These are phyloP conservation scores for Dichotomopilus funicola DNA, from an alignment of 2,329 filamentous ascomycete genomes.

Conservation along the genomic window DNA sequence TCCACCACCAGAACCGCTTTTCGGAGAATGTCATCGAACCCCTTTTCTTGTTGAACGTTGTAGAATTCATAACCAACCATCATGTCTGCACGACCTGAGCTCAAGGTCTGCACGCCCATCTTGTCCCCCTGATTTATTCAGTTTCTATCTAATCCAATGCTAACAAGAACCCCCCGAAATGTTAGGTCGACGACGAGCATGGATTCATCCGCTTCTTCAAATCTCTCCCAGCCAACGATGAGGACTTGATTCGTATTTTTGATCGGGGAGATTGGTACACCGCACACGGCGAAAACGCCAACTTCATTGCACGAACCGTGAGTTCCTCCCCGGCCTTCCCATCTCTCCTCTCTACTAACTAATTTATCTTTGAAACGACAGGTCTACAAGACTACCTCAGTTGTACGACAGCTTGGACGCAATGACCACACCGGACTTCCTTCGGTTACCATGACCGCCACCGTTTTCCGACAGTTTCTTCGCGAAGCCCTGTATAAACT, in stretches of 20 bases:
- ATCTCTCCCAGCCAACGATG: slow-evolving; percentile 63
- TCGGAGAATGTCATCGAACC: slow-evolving; percentile 4
- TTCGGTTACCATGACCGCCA: slow-evolving; percentile 92
- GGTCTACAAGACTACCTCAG: slow-evolving; percentile 97
- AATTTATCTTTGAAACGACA: slow-evolving; percentile 27
- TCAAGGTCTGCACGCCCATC: slow-evolving; percentile 48
- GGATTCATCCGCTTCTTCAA: slow-evolving; percentile 97
- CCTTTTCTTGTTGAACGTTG: not conserved
- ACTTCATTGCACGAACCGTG: slow-evolving; percentile 73
- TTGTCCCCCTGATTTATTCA: not conserved
- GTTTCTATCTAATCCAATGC: slow-evolving; percentile 7
- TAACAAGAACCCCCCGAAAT: slow-evolving; percentile 28
- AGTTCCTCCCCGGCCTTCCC: slow-evolving; percentile 19
- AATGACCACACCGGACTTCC: slow-evolving; percentile 77
- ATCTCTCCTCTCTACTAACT: not conserved
- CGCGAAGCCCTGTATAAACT: slow-evolving; percentile 88
- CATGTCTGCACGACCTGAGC: slow-evolving; percentile 66
- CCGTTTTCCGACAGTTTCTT: slow-evolving; percentile 91
- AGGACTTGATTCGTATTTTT: slow-evolving; percentile 81
- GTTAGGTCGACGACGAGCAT: slow-evolving; percentile 81
- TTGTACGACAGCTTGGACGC: slow-evolving; percentile 81
- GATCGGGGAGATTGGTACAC: slow-evolving; percentile 95
- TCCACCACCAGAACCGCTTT: not conserved
- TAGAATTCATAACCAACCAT: slow-evolving; percentile 22
- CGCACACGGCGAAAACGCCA: slow-evolving; percentile 79